Percentiles rank a stretch among this genome's conserved stretches.
These are phyloP conservation scores for Gossypium turneri DNA, from an alignment of 345 rosid species.

Conservation along the genomic window DNA sequence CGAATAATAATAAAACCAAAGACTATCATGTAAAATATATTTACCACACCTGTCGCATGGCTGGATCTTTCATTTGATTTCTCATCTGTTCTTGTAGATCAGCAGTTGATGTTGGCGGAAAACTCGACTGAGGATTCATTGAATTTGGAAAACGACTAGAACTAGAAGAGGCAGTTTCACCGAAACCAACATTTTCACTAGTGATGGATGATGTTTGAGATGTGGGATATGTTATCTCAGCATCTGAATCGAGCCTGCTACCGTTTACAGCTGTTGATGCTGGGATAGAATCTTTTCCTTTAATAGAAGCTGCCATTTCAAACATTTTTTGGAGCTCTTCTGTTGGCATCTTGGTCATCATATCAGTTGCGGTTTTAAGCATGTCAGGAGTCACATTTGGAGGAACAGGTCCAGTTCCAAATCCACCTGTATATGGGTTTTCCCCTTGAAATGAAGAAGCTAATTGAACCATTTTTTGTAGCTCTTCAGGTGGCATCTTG, in stretches of 20 bases:
- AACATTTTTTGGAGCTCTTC: conserved; percentile 86
- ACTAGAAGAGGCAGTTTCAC: conserved; percentile 54
- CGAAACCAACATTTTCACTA: conserved; percentile 27
- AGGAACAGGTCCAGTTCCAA: conserved; percentile 37
- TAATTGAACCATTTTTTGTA: conserved; percentile 73
- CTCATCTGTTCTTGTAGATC: conserved; percentile 89
- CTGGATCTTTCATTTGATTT: conserved; percentile 94
- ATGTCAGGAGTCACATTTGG: conserved; percentile 67
- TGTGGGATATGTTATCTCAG: conserved; percentile 25
- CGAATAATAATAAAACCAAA: not conserved
- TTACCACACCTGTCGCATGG: conserved; percentile 66
- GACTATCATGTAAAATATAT: not conserved
- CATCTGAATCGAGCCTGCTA: conserved; percentile 22
- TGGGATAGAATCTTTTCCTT: conserved; percentile 36
- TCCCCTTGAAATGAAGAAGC: conserved; percentile 72
- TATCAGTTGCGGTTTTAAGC: conserved; percentile 77
- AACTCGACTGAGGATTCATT: conserved; percentile 43
- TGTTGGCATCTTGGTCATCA: conserved; percentile 72
- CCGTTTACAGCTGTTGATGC: conserved; percentile 29
- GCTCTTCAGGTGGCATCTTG: conserved; percentile 89
- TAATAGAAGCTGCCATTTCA: conserved; percentile 67
- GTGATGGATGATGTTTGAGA: conserved; percentile 27
- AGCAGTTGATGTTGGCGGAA: conserved; percentile 53
- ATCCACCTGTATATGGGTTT: conserved; percentile 39
- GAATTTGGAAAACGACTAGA: conserved; percentile 37